Percentiles rank a stretch among this genome's conserved stretches.
These are phyloP conservation scores for Thermochaetoides thermophila DNA, from an alignment of 495 filamentous ascomycete genomes.

Conservation along the genomic window DNA sequence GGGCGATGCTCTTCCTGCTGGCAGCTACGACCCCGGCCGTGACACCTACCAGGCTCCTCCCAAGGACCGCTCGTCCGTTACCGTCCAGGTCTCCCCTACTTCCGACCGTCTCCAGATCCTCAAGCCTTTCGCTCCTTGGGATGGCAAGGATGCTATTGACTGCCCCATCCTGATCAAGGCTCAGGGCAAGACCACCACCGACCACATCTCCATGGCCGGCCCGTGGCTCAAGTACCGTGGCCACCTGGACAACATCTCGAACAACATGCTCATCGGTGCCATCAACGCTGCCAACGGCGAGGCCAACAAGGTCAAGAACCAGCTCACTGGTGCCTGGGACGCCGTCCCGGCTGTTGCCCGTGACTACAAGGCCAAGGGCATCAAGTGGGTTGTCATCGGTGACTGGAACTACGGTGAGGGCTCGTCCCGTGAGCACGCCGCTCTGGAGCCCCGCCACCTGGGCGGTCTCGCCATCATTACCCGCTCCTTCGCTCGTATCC, in stretches of 20 bases:
- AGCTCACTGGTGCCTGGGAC: conserved; percentile 64
- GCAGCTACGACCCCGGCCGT: conserved; percentile 82
- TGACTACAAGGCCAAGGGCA: conserved; percentile 94
- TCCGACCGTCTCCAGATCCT: conserved; percentile 94
- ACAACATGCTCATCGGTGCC: conserved; percentile 99
- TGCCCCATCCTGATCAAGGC: conserved; percentile 96
- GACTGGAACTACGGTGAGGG: conserved; percentile 99
- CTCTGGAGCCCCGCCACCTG: conserved; percentile 92
- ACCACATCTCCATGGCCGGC: conserved; percentile 98
- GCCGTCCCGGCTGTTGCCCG: conserved; percentile 88
- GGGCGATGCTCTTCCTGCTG: conserved; percentile 65
- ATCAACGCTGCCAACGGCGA: conserved; percentile 90
- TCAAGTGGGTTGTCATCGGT: conserved; percentile 95
- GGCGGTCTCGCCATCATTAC: conserved; percentile 96
- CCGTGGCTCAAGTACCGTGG: conserved; percentile 99
- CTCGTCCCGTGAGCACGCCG: conserved; percentile 92
- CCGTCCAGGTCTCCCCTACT: conserved; percentile 71
- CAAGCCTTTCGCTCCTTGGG: conserved; percentile 71
- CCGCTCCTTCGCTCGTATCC: conserved; percentile 93
- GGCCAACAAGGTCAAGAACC: conserved; percentile 96
- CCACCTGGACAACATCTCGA: conserved; percentile 99
- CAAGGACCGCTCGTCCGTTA: conserved; percentile 52
- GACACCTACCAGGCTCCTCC: conserved; percentile 98
- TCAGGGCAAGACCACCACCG: conserved; percentile 96
- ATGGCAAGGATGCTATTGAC: conserved; percentile 81